Evolutionary conservation across 148 eudicot species (phyloP).

Genomic region (Beta vulgaris): DNA sequence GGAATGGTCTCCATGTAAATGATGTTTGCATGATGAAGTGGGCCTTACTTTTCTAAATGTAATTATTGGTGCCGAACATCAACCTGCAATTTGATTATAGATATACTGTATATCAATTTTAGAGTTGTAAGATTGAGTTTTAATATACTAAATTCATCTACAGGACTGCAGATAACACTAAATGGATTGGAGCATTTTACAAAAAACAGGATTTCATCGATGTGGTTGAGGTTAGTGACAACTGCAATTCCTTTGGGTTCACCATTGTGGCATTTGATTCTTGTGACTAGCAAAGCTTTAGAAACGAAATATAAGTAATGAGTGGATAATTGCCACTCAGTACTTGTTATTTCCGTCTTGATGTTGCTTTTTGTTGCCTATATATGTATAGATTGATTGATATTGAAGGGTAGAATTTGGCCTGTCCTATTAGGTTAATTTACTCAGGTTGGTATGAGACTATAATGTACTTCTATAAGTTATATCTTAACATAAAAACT

Average conservation of each 20-base stretch:
- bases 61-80: background rate
- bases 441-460: too few species aligned
- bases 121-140: background rate
- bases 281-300: too few species aligned
- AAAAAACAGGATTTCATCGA: slow-evolving; percentile 85
- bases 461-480: too few species aligned
- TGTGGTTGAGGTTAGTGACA: slow-evolving; percentile 71
- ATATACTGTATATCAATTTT: background rate
- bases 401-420: too few species aligned
- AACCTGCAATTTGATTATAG: background rate
- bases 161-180: slow-evolving; percentile 97
- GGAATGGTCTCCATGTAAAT: background rate
- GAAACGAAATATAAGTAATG: too few species aligned
- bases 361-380: too few species aligned
- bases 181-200: slow-evolving; percentile 87
- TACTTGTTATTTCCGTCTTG: too few species aligned
- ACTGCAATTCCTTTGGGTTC: background rate
- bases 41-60: background rate
- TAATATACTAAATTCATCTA: slow-evolving; percentile 14
- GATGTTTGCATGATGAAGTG: background rate
- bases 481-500: too few species aligned
- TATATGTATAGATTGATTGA: too few species aligned
- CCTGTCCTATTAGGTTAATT: too few species aligned
- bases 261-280: background rate
- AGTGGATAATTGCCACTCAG: too few species aligned